Evolutionary conservation across 352 stramenopile species (phyloP).

Genomic region (Globisporangium apiculatum): DNA sequence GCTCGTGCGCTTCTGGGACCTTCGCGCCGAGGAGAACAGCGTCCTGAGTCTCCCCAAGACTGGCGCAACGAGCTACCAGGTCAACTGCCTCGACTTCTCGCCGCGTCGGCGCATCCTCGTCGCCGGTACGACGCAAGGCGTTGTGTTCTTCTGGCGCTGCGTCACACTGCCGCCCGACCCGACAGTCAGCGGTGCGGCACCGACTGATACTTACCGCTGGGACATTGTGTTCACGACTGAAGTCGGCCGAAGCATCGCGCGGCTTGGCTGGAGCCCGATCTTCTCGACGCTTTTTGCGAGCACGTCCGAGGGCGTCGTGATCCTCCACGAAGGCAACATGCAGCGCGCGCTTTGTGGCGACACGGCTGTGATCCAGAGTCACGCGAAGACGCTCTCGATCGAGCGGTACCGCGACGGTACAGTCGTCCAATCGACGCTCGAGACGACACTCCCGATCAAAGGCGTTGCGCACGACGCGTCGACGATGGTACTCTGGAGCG

Average conservation of each 20-base stretch:
- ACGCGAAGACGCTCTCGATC: constrained; percentile 60
- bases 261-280: constrained; percentile 63
- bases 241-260: constrained; percentile 33
- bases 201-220: constrained; percentile 46
- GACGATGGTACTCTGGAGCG: constrained; percentile 80
- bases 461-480: constrained; percentile 76
- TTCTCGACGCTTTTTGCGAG: constrained; percentile 63
- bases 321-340: constrained; percentile 85
- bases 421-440: constrained; percentile 55
- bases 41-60: constrained; percentile 75
- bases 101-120: constrained; percentile 82
- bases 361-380: constrained; percentile 80
- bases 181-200: constrained; percentile 5
- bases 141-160: constrained; percentile 88
- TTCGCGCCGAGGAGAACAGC: constrained; percentile 90
- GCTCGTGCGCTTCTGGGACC: constrained; percentile 90
- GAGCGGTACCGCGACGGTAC: constrained; percentile 73
- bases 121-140: constrained; percentile 78
- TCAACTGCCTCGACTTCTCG: constrained; percentile 87
- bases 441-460: constrained; percentile 72
- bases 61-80: constrained; percentile 41
- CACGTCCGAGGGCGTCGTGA: constrained; percentile 58
- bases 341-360: constrained; percentile 71
- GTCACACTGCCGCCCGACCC: constrained; percentile 29
- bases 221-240: constrained; percentile 58